A percentile compares a stretch with the other conserved stretches of the same genome.
Evolutionary conservation across 257 asterid species (phyloP).

Genomic region (Petrea volubilis): DNA sequence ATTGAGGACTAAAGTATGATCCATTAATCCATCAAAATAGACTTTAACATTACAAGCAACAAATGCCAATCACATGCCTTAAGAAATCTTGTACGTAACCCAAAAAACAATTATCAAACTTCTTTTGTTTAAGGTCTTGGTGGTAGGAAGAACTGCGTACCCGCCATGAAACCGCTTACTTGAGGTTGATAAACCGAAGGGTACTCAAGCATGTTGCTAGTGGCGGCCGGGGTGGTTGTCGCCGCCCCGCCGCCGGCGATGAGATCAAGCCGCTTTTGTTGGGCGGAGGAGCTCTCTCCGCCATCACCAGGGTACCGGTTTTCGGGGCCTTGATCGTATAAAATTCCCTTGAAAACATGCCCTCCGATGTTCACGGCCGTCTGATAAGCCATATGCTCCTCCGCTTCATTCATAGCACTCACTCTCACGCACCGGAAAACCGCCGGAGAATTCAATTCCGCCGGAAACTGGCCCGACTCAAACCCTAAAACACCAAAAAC

Average conservation of each 20-base stretch:
- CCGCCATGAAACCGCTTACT: slow-evolving; percentile 62
- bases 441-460: slow-evolving; percentile 51
- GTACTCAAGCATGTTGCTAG: slow-evolving; percentile 32
- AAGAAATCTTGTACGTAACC: too few species aligned
- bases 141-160: slow-evolving; percentile 90
- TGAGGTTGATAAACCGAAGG: slow-evolving; percentile 64
- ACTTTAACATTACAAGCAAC: too few species aligned
- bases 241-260: slow-evolving; percentile 22
- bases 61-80: too few species aligned
- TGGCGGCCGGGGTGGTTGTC: slow-evolving; percentile 16
- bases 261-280: slow-evolving; percentile 40
- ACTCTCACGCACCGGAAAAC: slow-evolving; percentile 55
- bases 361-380: slow-evolving; percentile 65
- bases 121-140: slow-evolving; percentile 48
- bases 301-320: slow-evolving; percentile 30
- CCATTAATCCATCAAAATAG: too few species aligned
- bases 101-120: background rate
- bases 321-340: slow-evolving; percentile 65
- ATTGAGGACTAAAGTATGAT: too few species aligned
- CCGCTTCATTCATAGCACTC: slow-evolving; percentile 44
- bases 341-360: slow-evolving; percentile 60
- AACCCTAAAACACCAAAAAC: slow-evolving; percentile 34
- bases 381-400: slow-evolving; percentile 54
- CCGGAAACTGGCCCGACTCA: slow-evolving; percentile 47
- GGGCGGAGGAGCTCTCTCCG: slow-evolving; percentile 42